phyloP scores from a whole-genome alignment of 441 rosid genomes.

The Viola pubescens region DNA sequence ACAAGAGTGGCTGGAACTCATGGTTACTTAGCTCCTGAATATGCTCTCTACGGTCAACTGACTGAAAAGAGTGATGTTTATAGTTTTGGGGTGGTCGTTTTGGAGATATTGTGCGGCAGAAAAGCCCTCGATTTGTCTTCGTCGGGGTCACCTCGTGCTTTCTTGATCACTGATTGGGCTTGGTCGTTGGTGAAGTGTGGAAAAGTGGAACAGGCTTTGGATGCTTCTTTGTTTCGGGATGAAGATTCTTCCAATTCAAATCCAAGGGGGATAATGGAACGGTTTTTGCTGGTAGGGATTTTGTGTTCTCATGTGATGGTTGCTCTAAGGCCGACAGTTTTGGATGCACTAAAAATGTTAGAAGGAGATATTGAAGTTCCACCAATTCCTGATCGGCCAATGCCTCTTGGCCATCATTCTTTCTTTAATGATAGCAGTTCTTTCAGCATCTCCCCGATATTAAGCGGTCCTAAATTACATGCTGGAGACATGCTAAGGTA shows the following conservation, averaged over 20 bases:
- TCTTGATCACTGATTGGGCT: slow-evolving; percentile 80
- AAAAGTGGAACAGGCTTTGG: slow-evolving; percentile 50
- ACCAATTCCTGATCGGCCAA: slow-evolving; percentile 58
- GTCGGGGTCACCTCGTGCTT: slow-evolving; percentile 44
- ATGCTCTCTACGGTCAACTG: slow-evolving; percentile 83
- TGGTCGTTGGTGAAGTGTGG: slow-evolving; percentile 81
- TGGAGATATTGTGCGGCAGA: slow-evolving; percentile 85
- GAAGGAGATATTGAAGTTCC: slow-evolving; percentile 92
- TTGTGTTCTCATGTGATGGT: slow-evolving; percentile 88
- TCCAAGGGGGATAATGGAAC: slow-evolving; percentile 69
- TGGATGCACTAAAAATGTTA: slow-evolving; percentile 74
- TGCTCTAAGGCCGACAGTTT: slow-evolving; percentile 69
- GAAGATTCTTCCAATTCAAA: slow-evolving; percentile 36
- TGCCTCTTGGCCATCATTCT: slow-evolving; percentile 52
- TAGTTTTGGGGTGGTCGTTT: slow-evolving; percentile 75
- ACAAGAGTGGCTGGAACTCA: slow-evolving; percentile 95
- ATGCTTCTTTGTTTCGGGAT: slow-evolving; percentile 32
- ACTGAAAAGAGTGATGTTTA: slow-evolving; percentile 88
- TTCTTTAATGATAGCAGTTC: slow-evolving; percentile 23
- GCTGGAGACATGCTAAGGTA: slow-evolving; percentile 54
- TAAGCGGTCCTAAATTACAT: slow-evolving; percentile 37
- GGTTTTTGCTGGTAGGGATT: slow-evolving; percentile 71
- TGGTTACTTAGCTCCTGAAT: slow-evolving; percentile 86
- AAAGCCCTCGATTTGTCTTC: slow-evolving; percentile 71
- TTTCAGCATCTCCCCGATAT: slow-evolving; percentile 45